Conservation (phyloP, 305 asterid genomes). For the Plantago lanceolata region DNA sequence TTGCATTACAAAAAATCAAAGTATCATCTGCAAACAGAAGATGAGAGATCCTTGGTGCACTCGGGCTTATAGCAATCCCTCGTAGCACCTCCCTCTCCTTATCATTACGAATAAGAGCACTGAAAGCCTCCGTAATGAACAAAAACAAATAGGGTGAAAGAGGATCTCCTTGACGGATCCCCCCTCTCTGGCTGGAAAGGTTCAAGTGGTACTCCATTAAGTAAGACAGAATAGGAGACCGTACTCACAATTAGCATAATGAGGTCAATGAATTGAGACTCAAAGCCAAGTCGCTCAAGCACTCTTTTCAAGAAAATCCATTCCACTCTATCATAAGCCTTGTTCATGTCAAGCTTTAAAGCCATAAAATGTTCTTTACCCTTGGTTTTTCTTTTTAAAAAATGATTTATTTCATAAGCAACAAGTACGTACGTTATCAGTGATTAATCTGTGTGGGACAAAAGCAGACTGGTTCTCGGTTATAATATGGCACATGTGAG, state of each 20-base stretch:
- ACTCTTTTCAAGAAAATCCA: neutral
- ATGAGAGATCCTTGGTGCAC: neutral
- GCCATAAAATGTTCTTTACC: neutral
- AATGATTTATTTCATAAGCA: neutral
- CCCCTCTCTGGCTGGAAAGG: too few species aligned
- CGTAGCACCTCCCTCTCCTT: too few species aligned
- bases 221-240: too few species aligned
- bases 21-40: constrained; percentile 2
- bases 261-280: too few species aligned
- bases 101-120: too few species aligned
- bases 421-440: neutral
- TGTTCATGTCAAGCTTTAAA: neutral
- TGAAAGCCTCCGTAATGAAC: too few species aligned
- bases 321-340: neutral
- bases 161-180: too few species aligned
- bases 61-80: too few species aligned
- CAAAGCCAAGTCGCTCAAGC: too few species aligned
- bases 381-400: neutral
- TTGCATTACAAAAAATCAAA: neutral
- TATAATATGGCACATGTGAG: neutral
- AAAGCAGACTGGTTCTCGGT: neutral
- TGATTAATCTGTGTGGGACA: neutral
- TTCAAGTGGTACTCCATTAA: too few species aligned
- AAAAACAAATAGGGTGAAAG: too few species aligned
- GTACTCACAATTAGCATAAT: too few species aligned